These are phyloP conservation scores for Murraya paniculata DNA, from an alignment of 345 rosid genomes.

Conservation along the genomic window DNA sequence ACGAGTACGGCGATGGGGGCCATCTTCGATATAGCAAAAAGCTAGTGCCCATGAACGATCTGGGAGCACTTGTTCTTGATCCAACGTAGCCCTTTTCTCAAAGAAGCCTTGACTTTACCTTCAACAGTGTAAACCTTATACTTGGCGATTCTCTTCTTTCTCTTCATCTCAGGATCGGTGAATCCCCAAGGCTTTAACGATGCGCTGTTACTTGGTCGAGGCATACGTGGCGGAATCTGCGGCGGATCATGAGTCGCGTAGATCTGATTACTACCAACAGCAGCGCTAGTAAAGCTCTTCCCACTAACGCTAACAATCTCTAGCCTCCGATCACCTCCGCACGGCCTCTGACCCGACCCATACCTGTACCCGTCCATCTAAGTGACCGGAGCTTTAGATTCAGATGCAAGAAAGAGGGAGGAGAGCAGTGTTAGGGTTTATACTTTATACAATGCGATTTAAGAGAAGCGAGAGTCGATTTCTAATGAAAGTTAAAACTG, in stretches of 20 bases:
- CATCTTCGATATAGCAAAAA: background rate
- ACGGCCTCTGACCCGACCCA: slow-evolving; percentile 39
- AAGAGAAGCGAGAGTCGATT: background rate
- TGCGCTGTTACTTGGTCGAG: slow-evolving; percentile 21
- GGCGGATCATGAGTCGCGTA: slow-evolving; percentile 27
- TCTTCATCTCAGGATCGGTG: slow-evolving; percentile 46
- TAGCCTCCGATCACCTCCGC: slow-evolving; percentile 30
- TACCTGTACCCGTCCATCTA: slow-evolving; percentile 37
- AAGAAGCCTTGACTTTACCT: slow-evolving; percentile 54
- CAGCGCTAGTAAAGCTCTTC: slow-evolving; percentile 26
- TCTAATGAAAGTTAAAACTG: background rate
- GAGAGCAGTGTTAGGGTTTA: slow-evolving; percentile 13
- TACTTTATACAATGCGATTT: background rate
- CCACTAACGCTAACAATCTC: slow-evolving; percentile 48
- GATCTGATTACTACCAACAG: slow-evolving; percentile 32
- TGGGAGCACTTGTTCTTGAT: slow-evolving; percentile 56
- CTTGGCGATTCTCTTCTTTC: slow-evolving; percentile 58
- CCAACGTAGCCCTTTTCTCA: slow-evolving; percentile 58
- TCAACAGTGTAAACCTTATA: slow-evolving; percentile 66
- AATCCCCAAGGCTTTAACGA: slow-evolving; percentile 42
- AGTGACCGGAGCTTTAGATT: background rate
- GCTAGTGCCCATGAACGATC: slow-evolving; percentile 41
- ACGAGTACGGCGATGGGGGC: background rate
- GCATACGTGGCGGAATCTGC: slow-evolving; percentile 26
- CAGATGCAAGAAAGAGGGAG: background rate